Evolutionary conservation across 176 grass and related monocot genomes (phyloP), one percentile per base, ranked within the genome.

Genomic region (Miscanthus lutarioriparius): DNA sequence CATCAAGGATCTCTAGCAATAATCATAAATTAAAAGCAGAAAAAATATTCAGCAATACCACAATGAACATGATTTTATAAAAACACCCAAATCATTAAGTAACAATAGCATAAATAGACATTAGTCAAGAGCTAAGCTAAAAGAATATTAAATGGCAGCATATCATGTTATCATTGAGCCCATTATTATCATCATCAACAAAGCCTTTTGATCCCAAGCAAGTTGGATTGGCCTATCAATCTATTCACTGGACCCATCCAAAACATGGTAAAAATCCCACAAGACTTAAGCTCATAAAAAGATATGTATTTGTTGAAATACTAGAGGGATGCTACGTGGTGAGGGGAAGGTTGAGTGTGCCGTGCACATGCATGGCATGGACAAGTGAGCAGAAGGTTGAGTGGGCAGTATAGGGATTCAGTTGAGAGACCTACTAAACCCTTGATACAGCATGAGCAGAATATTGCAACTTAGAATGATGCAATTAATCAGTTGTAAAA

Each of bases 41-140:
- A 25, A 10, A 28, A 59, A 61, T 23, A 58, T 67, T 61, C 27
- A 23, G 27, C 8, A 44, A 56, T 43, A 84, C 68, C 67, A 73
- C 17, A 43, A 47, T 54, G 27, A 53, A 15, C 61, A 25, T 74
- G 58, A 37, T 59, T 62, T 25, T 47, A 54, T 58, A 73, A 10
- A 33, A 84, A 19, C 44, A 80, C 48, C 8, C 65, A 83, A 72
- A 26, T 40, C 40, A 71, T 83, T 78, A 14, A 49, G 7, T 6
- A 27, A 41, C 38, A 80, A 30, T 74, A 51, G 5, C 20, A 74
- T 8, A 39, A 82, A 82, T 40, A 11, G 33, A 68, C 16, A 67
- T 14, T 53, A 68, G n/a, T n/a, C 27, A 67, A 76, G 36, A 85
- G 22, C 36, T 70, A 54, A 19, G 56, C 30, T 53, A 78, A 78